Evolutionary conservation across 2,329 filamentous ascomycete genomes (phyloP), one percentile per base, ranked within the genome.

Genomic region (Aspergillus sp.): DNA sequence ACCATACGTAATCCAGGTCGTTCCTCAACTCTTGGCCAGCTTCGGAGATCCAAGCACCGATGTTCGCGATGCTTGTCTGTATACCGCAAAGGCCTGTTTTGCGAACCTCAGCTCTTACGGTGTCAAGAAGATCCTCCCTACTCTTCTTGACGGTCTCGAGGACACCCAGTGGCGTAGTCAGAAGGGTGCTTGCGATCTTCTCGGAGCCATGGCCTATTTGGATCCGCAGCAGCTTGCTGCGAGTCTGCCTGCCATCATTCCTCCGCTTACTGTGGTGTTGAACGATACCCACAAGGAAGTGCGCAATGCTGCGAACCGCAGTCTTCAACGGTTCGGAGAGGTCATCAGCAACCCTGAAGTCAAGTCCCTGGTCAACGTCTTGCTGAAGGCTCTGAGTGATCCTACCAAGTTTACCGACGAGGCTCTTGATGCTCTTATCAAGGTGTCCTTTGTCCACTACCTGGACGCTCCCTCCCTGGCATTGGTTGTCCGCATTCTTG

Each of bases 241-340:
- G 69, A 98, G 93, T 75, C 81, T 99, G 71, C 95, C 95, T 2
- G 93, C 96, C 60, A 99, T 99, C 69, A 99, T 99, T 68, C 95
- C 96, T 28, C 94, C 96, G 17, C 84, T 99, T 60, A 98, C 96
- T 1, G 89, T 90, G 50, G 95, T 98, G 3, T 82, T 99, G 61
- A 99, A 97, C 69, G 95, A 99, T 81, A 97, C 92, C 71, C 95
- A 99, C 81, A 99, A 99, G 78, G 95, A 99, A 79, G 95, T 99
- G 34, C 88, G 95, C 63, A 83, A 88, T 49, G 93, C 92, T 23
- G 95, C 95, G 7, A 99, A 99, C 78, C 89, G 94, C 79, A 97
- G 93, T 80, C 84, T 99, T 80, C 96, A 99, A 81, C 90, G 95
- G 60, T 99, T 99, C 75, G 95, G 96, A 67, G 96, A 99, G 77